Percentiles rank a stretch among this genome's conserved stretches.
Conservation (phyloP, 1,284 basidiomycete species). For the Pseudozyma thailandica region DNA sequence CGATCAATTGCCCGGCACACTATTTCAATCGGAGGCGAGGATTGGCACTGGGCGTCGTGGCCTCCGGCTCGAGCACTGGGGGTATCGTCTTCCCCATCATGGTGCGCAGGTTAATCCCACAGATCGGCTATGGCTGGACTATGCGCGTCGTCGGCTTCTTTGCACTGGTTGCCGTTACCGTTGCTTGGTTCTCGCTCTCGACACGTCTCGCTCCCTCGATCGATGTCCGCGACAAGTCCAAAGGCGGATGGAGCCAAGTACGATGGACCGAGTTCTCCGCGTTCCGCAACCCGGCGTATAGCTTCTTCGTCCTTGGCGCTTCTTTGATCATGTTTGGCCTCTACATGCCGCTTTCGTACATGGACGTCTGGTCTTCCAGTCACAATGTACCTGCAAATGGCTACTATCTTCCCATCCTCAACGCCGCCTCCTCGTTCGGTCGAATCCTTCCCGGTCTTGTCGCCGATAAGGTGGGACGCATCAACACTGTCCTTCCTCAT, state of each 20-base stretch:
- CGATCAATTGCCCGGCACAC: conserved; percentile 39
- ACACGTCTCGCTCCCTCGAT: conserved; percentile 44
- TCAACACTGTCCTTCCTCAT: conserved; percentile 67
- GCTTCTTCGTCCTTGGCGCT: conserved; percentile 37
- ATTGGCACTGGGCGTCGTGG: conserved; percentile 52
- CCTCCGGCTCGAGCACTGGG: conserved; percentile 53
- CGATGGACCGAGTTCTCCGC: conserved; percentile 37
- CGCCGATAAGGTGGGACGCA: conserved; percentile 65
- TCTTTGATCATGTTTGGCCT: conserved; percentile 52
- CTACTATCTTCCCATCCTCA: conserved; percentile 57
- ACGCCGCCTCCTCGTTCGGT: conserved; percentile 60
- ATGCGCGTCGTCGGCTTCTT: conserved; percentile 56
- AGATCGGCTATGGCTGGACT: conserved; percentile 53
- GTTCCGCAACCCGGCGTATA: conserved; percentile 45
- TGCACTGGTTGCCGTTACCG: conserved; percentile 29
- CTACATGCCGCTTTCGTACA: conserved; percentile 53
- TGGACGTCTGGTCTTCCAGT: conserved; percentile 41
- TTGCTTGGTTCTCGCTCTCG: conserved; percentile 42
- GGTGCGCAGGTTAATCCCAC: conserved; percentile 33
- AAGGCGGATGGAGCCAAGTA: conserved; percentile 47
- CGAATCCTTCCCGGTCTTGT: conserved; percentile 66
- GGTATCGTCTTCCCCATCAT: conserved; percentile 60
- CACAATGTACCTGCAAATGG: conserved; percentile 28
- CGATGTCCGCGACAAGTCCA: conserved; percentile 38
- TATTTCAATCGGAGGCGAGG: conserved; percentile 41